Conservation (phyloP, 257 asterid species). For the Ajuga chamaepitys region DNA sequence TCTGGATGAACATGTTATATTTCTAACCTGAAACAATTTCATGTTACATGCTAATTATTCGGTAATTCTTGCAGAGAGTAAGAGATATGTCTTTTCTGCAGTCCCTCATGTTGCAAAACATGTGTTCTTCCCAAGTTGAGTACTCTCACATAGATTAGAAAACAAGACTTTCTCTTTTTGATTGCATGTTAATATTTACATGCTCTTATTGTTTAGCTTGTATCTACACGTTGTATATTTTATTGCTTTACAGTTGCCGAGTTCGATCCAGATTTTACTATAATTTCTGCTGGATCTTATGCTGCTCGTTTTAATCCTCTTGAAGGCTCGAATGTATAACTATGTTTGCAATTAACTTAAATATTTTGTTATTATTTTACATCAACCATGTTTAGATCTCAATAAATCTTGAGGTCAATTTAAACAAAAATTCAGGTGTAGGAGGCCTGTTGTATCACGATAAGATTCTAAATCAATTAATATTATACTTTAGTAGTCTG, state of each 20-base stretch:
- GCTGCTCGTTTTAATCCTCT: constrained; percentile 99
- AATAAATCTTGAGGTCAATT: background rate
- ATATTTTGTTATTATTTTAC: background rate
- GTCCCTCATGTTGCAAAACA: background rate
- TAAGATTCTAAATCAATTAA: background rate
- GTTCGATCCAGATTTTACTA: constrained; percentile 85
- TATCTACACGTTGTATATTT: constrained; percentile 22
- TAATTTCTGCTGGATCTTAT: constrained; percentile 98
- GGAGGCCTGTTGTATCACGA: background rate
- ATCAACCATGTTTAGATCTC: background rate
- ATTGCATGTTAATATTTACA: constrained; percentile 8
- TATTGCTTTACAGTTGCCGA: constrained; percentile 60
- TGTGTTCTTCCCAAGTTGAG: background rate
- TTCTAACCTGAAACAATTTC: background rate
- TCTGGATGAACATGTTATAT: background rate
- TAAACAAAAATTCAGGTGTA: background rate
- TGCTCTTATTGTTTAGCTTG: constrained; percentile 11
- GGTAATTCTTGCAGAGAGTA: background rate
- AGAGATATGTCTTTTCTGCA: background rate
- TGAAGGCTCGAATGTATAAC: constrained; percentile 88
- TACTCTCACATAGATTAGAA: background rate
- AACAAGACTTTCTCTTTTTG: background rate
- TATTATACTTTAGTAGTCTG: background rate
- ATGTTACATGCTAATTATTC: background rate
- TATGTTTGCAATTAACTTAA: background rate